Evolutionary conservation across 2,329 filamentous ascomycete genomes (phyloP), one percentile per base, ranked within the genome.

Genomic region (Pseudogymnoascus sp.): DNA sequence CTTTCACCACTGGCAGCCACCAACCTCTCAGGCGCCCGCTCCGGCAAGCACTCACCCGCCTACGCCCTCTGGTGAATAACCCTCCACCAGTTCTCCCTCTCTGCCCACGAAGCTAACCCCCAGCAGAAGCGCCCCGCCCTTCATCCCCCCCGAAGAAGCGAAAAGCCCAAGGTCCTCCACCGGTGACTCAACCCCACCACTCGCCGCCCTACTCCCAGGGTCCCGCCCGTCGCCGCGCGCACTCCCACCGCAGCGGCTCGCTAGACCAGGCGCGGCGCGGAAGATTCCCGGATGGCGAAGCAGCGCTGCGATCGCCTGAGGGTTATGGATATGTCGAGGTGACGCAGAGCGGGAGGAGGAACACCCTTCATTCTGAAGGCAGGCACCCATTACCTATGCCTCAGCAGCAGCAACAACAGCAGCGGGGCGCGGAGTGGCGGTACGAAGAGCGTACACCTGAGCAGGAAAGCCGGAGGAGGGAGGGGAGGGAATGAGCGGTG

Each of bases 1-100:
- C 74, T 96, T 96, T 73, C 91, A 96, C 72, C 91, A 96, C 72
- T 96, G 92, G 91, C 89, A 93, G 64, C 92, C 92, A 52, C 92
- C 92, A 12, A 83, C 81, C 22, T 83, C 85, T 66, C 82, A 89
- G 74, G 79, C 80, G 66, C 81, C 82, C 64, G 77, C 41, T 41
- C 67, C 80, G 66, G 77, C 80, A 72, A 80, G 82, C 63, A 84
- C 85, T 69, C 86, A 89, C 72, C 88, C 89, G 64, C 84, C 83
- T 70, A 89, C 88, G 65, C 88, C 90, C 71, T 87, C 89, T 78
- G 86, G 88, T 84, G 88, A 84, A 69, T 67, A 78, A 78, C 74
- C 19, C 33, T 14, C 28, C 7, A 74, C 78, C 65, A 77, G 74
- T 68, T 75, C 74, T 60, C 71, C 74, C 68, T 72, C 73, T 69